phyloP scores from a whole-genome alignment of 2,329 filamentous ascomycete genomes.

The Colletotrichum caudatum region DNA sequence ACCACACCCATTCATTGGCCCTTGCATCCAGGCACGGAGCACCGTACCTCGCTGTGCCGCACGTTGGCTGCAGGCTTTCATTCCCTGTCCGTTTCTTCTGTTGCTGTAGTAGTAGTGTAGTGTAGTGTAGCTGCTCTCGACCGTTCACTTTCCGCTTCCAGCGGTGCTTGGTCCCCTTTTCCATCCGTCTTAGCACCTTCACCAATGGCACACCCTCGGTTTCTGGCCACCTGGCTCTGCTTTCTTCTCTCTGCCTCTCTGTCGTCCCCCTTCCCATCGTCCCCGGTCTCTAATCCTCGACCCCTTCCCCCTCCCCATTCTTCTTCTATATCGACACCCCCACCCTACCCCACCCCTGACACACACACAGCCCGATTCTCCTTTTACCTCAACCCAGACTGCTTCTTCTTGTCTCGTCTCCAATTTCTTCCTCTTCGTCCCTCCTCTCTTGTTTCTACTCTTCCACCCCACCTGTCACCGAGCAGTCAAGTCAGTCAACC shows the following conservation, averaged over 20 bases:
- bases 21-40: conserved; percentile 9
- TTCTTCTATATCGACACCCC: conserved; percentile 31
- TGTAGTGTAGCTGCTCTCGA: conserved; percentile 5
- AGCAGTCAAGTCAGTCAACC: conserved; percentile 37
- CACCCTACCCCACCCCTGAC: neutral
- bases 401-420: conserved; percentile 41
- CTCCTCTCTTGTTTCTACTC: conserved; percentile 39
- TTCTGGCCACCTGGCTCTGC: conserved; percentile 25
- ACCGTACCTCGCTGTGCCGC: neutral
- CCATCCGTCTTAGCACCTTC: conserved; percentile 30
- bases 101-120: neutral
- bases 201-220: conserved; percentile 29
- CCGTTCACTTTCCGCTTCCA: conserved; percentile 16
- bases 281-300: conserved; percentile 14
- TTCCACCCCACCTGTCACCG: conserved; percentile 39
- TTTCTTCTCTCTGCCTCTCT: neutral
- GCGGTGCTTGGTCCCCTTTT: conserved; percentile 39
- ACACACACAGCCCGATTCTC: conserved; percentile 15
- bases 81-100: conserved; percentile 18
- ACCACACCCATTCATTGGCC: neutral
- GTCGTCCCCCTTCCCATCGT: neutral
- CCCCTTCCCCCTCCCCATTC: neutral
- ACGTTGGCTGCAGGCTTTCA: conserved; percentile 27
- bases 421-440: conserved; percentile 27
- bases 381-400: conserved; percentile 36